phyloP scores from a whole-genome alignment of 108 stramenopile genomes.

The Cyclostephanos tholiformis region DNA sequence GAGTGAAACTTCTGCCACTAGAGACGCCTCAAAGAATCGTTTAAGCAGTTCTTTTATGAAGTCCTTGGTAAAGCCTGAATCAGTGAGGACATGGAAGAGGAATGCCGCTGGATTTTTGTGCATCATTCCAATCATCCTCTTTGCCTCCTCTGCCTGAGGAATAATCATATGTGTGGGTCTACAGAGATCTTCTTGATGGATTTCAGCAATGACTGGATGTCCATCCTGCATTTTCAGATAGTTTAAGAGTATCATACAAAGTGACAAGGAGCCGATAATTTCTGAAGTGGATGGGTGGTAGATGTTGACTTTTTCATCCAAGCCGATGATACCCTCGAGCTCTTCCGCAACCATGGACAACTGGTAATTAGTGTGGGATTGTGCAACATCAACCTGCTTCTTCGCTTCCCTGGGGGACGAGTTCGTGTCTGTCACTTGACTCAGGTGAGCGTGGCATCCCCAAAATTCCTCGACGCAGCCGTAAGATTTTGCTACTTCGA shows the following conservation, averaged over 20 bases:
- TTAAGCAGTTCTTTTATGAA: not conserved
- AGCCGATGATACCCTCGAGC: not conserved
- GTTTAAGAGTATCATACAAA: not conserved
- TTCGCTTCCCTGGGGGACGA: not conserved
- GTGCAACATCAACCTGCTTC: not conserved
- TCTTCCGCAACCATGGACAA: not conserved
- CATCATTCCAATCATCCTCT: not conserved
- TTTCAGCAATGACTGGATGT: not conserved
- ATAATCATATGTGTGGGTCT: not conserved
- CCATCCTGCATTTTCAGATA: not conserved
- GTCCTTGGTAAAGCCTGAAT: not conserved
- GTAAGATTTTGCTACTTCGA: not conserved
- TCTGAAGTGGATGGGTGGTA: not conserved
- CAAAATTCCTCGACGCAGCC: not conserved
- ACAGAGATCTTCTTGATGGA: not conserved
- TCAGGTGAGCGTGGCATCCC: not conserved
- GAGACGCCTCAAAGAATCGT: not conserved
- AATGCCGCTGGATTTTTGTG: not conserved
- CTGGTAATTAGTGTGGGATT: not conserved
- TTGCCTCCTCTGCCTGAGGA: not conserved
- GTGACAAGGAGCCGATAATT: not conserved
- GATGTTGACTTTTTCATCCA: not conserved
- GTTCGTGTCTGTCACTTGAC: not conserved
- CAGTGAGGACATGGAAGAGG: not conserved
- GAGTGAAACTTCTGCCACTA: not conserved